These are phyloP conservation scores for Nemania sp. DNA, from an alignment of 2,329 filamentous ascomycete species.

Conservation along the genomic window DNA sequence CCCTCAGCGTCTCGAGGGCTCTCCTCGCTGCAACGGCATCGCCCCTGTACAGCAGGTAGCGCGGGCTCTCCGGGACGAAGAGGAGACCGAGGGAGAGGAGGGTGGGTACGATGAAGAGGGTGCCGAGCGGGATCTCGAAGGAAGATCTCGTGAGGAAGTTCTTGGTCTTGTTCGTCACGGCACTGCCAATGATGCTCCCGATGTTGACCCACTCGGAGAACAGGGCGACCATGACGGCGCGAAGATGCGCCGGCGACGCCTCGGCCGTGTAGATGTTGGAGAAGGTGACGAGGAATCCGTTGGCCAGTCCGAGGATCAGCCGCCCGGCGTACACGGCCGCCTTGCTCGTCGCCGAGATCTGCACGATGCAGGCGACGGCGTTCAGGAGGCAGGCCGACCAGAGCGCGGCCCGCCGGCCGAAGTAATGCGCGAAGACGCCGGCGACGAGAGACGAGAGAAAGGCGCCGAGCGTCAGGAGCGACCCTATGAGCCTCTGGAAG, in stretches of 20 bases:
- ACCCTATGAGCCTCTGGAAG: slow-evolving; percentile 58
- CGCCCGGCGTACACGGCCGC: slow-evolving; percentile 52
- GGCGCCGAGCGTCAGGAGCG: slow-evolving; percentile 54
- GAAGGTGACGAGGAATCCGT: slow-evolving; percentile 52
- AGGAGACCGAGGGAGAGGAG: slow-evolving; percentile 51
- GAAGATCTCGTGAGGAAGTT: slow-evolving; percentile 44
- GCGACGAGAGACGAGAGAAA: slow-evolving; percentile 55
- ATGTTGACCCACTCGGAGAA: slow-evolving; percentile 56
- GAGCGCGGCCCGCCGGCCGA: slow-evolving; percentile 51
- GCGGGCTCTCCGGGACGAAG: slow-evolving; percentile 52
- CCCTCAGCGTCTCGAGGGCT: slow-evolving; percentile 41
- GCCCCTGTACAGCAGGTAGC: slow-evolving; percentile 48
- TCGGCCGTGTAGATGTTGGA: slow-evolving; percentile 55
- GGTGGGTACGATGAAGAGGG: slow-evolving; percentile 51
- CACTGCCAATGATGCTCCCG: slow-evolving; percentile 51
- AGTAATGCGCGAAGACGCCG: slow-evolving; percentile 51
- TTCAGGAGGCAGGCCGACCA: slow-evolving; percentile 55
- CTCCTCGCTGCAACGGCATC: slow-evolving; percentile 33
- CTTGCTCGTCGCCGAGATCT: slow-evolving; percentile 48
- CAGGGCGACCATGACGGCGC: slow-evolving; percentile 53
- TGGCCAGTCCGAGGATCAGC: slow-evolving; percentile 49
- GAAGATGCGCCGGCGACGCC: slow-evolving; percentile 50
- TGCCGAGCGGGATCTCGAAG: slow-evolving; percentile 54
- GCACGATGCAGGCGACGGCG: slow-evolving; percentile 48
- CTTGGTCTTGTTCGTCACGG: slow-evolving; percentile 49